A percentile compares a stretch with the other conserved stretches of the same genome.
These are phyloP conservation scores for Berberis vulgaris DNA, from an alignment of 164 flowering plant species.

Conservation along the genomic window DNA sequence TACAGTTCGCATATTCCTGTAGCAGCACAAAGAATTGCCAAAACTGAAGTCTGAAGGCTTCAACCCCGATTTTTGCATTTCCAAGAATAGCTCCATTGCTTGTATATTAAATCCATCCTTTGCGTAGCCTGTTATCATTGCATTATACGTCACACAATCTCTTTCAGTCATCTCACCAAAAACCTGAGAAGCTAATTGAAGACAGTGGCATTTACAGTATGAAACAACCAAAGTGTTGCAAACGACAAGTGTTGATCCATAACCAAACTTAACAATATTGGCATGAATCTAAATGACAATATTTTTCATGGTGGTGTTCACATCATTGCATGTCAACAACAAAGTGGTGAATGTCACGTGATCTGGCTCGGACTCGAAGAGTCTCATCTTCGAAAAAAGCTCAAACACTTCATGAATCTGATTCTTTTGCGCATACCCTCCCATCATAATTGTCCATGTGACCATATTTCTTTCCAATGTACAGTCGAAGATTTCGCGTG, in stretches of 20 bases:
- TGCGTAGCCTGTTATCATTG: slow-evolving; percentile 56
- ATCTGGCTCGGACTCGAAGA: slow-evolving; percentile 41
- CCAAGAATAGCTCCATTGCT: slow-evolving; percentile 45
- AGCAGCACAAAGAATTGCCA: slow-evolving; percentile 47
- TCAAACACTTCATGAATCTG: slow-evolving; percentile 35
- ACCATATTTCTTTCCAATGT: slow-evolving; percentile 41
- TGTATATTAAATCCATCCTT: slow-evolving; percentile 38
- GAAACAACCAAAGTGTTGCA: slow-evolving; percentile 67
- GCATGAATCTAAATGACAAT: slow-evolving; percentile 48
- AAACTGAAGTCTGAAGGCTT: slow-evolving; percentile 77
- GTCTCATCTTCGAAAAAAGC: slow-evolving; percentile 49
- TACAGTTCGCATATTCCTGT: slow-evolving; percentile 34
- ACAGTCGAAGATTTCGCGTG: slow-evolving; percentile 42
- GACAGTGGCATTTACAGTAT: slow-evolving; percentile 45
- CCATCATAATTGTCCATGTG: slow-evolving; percentile 79
- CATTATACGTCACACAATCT: slow-evolving; percentile 64
- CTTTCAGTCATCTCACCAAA: slow-evolving; percentile 36
- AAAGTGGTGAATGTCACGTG: slow-evolving; percentile 55
- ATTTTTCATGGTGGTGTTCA: slow-evolving; percentile 3
- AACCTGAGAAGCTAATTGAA: slow-evolving; percentile 34
- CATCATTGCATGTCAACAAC: slow-evolving; percentile 37
- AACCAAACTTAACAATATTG: slow-evolving; percentile 47
- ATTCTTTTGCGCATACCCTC: slow-evolving; percentile 38
- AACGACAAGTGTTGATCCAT: slow-evolving; percentile 25
- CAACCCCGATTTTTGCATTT: slow-evolving; percentile 45